These are phyloP conservation scores for Penicillium brevicompactum DNA, from an alignment of 2,329 filamentous ascomycete genomes.

Conservation along the genomic window DNA sequence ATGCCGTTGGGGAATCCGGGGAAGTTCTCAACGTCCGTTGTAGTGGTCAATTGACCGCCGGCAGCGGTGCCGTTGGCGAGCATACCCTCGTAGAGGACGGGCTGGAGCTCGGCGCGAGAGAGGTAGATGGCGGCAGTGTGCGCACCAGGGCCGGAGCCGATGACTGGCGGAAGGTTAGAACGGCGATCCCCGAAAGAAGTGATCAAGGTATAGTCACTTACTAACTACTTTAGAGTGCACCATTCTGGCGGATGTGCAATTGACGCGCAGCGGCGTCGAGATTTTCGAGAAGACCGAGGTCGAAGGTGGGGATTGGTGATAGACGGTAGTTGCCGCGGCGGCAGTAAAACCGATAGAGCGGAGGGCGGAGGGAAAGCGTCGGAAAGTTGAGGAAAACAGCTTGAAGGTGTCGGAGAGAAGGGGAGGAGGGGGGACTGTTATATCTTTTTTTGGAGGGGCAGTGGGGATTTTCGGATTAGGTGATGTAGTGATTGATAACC, in stretches of 20 bases:
- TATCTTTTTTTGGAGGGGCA: slow-evolving; percentile 16
- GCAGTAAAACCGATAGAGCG: slow-evolving; percentile 73
- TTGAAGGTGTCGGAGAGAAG: slow-evolving; percentile 62
- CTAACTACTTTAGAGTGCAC: slow-evolving; percentile 95
- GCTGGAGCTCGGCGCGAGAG: slow-evolving; percentile 89
- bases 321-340: slow-evolving; percentile 69
- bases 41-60: slow-evolving; percentile 95
- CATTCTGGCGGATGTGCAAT: slow-evolving; percentile 52
- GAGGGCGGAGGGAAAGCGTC: slow-evolving; percentile 63
- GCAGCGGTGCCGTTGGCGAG: slow-evolving; percentile 95
- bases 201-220: slow-evolving; percentile 52
- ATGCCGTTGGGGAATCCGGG: slow-evolving; percentile 91
- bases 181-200: not conserved
- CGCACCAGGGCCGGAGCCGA: slow-evolving; percentile 94
- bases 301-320: slow-evolving; percentile 57
- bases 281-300: slow-evolving; percentile 37
- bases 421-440: slow-evolving; percentile 7
- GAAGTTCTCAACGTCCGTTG: slow-evolving; percentile 98
- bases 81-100: slow-evolving; percentile 96
- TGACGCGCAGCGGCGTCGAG: slow-evolving; percentile 45
- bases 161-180: slow-evolving; percentile 53
- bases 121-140: slow-evolving; percentile 98
- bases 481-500: slow-evolving; percentile 17
- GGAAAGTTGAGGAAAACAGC: slow-evolving; percentile 85
- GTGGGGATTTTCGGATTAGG: slow-evolving; percentile 19